Evolutionary conservation across 2,329 filamentous ascomycete genomes (phyloP).

Genomic region (Verticillium nonalfalfae): DNA sequence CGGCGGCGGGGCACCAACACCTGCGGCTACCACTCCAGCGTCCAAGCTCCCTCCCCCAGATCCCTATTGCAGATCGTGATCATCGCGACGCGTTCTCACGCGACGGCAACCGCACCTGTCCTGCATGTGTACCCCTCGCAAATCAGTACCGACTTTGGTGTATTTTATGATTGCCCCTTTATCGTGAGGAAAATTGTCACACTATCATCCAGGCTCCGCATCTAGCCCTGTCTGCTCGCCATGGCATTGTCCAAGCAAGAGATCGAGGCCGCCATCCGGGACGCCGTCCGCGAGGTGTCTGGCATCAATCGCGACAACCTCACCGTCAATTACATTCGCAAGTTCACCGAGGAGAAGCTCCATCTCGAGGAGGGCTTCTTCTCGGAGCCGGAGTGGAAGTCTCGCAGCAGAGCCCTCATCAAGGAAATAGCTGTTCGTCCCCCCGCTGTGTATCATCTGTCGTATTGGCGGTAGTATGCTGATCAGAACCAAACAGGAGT

Average conservation of each 20-base stretch:
- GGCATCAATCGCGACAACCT: conserved; percentile 36
- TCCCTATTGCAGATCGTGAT: neutral
- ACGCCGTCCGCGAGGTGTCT: conserved; percentile 41
- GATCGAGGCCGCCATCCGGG: conserved; percentile 38
- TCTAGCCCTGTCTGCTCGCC: neutral
- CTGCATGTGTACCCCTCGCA: neutral
- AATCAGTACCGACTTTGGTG: neutral
- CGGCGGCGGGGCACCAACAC: too few species aligned
- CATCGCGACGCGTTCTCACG: neutral
- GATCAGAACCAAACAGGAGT: neutral
- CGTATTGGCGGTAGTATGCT: neutral
- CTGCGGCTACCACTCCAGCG: neutral
- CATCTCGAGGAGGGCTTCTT: conserved; percentile 46
- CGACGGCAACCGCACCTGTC: neutral
- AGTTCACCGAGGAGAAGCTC: conserved; percentile 41
- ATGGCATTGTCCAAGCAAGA: conserved; percentile 35
- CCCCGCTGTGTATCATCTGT: neutral
- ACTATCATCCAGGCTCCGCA: neutral
- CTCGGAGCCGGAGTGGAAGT: conserved; percentile 44
- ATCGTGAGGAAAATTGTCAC: neutral
- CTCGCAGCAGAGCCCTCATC: conserved; percentile 52
- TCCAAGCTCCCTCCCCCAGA: neutral
- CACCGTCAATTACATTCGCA: conserved; percentile 52
- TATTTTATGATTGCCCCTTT: too few species aligned
- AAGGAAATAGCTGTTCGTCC: conserved; percentile 44